These are phyloP conservation scores for Amanita subjunquillea DNA, from an alignment of 768 basidiomycete species.

Conservation along the genomic window DNA sequence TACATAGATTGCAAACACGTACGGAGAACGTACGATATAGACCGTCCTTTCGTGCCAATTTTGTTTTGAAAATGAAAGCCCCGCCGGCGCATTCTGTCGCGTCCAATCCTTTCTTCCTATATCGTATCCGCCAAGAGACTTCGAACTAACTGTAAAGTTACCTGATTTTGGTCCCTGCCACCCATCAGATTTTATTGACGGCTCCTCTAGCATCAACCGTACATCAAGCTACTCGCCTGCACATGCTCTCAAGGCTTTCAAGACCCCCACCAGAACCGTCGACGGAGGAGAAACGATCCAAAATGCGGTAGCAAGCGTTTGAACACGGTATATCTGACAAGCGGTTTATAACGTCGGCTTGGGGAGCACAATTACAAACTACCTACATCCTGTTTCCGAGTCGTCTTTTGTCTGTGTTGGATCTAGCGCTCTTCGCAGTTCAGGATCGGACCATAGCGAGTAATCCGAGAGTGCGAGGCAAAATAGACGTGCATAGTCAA, in stretches of 20 bases:
- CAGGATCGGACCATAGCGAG: slow-evolving; percentile 52
- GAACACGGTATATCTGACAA: slow-evolving; percentile 48
- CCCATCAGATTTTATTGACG: slow-evolving; percentile 20
- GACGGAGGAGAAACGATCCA: slow-evolving; percentile 13
- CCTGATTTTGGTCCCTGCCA: slow-evolving; percentile 13
- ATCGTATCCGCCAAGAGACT: slow-evolving; percentile 45
- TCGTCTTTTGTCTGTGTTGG: slow-evolving; percentile 14
- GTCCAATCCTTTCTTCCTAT: slow-evolving; percentile 44
- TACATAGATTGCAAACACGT: not conserved
- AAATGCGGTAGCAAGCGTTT: slow-evolving; percentile 25
- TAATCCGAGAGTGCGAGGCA: slow-evolving; percentile 63
- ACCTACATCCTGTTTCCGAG: not conserved
- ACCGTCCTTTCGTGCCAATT: slow-evolving; percentile 58
- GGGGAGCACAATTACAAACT: not conserved
- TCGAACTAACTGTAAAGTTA: slow-evolving; percentile 7
- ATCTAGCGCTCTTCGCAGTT: slow-evolving; percentile 40
- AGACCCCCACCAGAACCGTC: slow-evolving; percentile 34
- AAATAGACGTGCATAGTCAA: slow-evolving; percentile 41
- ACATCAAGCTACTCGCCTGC: slow-evolving; percentile 41
- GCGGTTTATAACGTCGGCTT: not conserved
- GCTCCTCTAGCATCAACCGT: slow-evolving; percentile 44
- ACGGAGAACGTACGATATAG: slow-evolving; percentile 43
- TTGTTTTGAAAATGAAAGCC: slow-evolving; percentile 15
- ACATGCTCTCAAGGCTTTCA: slow-evolving; percentile 49
- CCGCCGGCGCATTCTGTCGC: slow-evolving; percentile 13